Evolutionary conservation across 805 yeast genomes (phyloP), one percentile per base, ranked within the genome.

Genomic region (Starmerella bacillaris): DNA sequence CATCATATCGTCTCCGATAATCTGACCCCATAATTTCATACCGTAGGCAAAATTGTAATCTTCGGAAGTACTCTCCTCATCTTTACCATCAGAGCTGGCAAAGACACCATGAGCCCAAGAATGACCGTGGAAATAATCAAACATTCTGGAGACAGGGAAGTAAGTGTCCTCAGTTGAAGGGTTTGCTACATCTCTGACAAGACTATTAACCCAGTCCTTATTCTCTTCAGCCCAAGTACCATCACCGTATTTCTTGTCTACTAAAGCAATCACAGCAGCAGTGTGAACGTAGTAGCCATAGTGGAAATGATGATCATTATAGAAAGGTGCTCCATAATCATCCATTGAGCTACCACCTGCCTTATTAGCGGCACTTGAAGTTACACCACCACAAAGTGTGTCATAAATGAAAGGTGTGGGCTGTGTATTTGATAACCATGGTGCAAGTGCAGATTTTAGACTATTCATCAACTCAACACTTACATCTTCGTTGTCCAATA

Each of bases 301-400:
- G 53, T 80, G 92, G 68, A 78, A 80, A 51, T 79, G 89, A 49
- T 80, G 92, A 48, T 80, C 92, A 47, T 79, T 78, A 57, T 78
- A 79, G 53, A 68, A 76, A 14, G 77, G 68, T 49, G 75, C 66
- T 30, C 92, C 93, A 53, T 61, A 80, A 56, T 83, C 94, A 19
- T 68, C 69, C 22, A 61, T 51, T 21, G 64, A 49, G 35, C 59
- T 58, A 4, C 65, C 64, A 26, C 57, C 61, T 22, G 54, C 33
- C 2, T 68, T 71, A 0, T 82, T 79, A 0, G 74, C 58, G 2
- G 49, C 53, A 9, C 51, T 39, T 3, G 58, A 53, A 2, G 60
- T 54, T 15, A 56, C 46, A 12, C 60, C 60, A 44, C 51, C 51
- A 45, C 84, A 80, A 4, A 69, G 64, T 2, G 67, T 65, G 45